Conservation (phyloP, 805 yeast species). For the Spathaspora hagerdaliae region DNA sequence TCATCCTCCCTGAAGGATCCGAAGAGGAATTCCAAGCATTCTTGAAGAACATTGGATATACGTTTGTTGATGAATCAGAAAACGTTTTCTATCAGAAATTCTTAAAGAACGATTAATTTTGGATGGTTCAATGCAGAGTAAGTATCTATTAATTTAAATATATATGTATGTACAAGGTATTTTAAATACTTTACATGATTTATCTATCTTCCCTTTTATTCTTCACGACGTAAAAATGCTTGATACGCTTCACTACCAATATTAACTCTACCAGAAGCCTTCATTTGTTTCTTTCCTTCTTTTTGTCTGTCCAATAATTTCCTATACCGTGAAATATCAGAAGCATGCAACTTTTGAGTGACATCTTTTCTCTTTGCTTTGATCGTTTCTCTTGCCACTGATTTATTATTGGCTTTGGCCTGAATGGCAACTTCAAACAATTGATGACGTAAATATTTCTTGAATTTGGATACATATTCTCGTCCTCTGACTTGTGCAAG, state of each 20-base stretch:
- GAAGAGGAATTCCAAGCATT: constrained; percentile 67
- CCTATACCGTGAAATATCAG: constrained; percentile 86
- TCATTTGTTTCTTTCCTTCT: constrained; percentile 87
- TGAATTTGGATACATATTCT: constrained; percentile 80
- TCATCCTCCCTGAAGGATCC: constrained; percentile 57
- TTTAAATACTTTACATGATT: neutral
- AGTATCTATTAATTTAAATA: neutral
- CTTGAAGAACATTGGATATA: constrained; percentile 70
- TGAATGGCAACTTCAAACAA: constrained; percentile 91
- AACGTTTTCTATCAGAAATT: constrained; percentile 84
- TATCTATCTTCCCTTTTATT: constrained; percentile 8
- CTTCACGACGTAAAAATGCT: constrained; percentile 58
- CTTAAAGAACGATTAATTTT: constrained; percentile 27
- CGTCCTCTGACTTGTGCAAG: constrained; percentile 71
- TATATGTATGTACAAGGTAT: constrained; percentile 6
- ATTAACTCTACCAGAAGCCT: constrained; percentile 70
- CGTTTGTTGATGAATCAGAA: constrained; percentile 74
- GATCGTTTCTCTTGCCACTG: constrained; percentile 88
- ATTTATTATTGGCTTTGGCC: constrained; percentile 75
- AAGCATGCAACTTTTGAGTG: constrained; percentile 88
- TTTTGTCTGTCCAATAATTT: constrained; percentile 84
- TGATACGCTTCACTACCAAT: constrained; percentile 87
- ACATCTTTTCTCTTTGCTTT: constrained; percentile 94
- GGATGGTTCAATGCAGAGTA: neutral
- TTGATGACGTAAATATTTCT: constrained; percentile 74